Base-by-base conservation (phyloP, 1,284 basidiomycete species). In the Trichosporon ovoides region DNA sequence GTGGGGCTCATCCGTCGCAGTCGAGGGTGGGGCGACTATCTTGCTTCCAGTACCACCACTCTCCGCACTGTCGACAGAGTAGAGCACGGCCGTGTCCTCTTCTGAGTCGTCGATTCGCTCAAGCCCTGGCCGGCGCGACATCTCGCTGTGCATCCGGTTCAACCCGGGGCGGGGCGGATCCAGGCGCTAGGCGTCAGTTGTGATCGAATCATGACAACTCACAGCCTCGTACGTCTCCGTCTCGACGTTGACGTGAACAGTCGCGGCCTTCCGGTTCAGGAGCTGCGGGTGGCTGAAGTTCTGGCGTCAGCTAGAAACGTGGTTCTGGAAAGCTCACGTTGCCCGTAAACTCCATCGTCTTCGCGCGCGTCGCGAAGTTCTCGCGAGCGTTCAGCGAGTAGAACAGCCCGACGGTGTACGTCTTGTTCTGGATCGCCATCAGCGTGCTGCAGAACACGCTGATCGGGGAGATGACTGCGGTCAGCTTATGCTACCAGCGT, bases 401-500 rank as follows among this genome's bases (percentile, higher is more conserved):
- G 57, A 68, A 61, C 36, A 70, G 52, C 37, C 64, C 66, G 16
- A 66, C 56, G 52, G 55, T 58, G 62, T 68, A 67, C 51, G 68
- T 52, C 57, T 70, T 68, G 54, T 58, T 54, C 55, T 67, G 65
- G 37, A 67, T 63, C 52, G 57, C 60, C 35, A 63, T 63, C 37
- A 69, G 62, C 6, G 56, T 55, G 19, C 58, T 59, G n/a, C 63
- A 63, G 46, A 66, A 56, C 35, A 63, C 60, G 14, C 58, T 61
- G 14, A 52, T 33, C 11, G 66, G 66, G 6, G 46, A 59, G 46
- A 54, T 35, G 33, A 59, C 60, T 61, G 51, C 7, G 18, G n/a
- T 56, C 14, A 43, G 52, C 31, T 16, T 4, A 7, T 12, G 0
- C 22, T 1, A 16, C 10, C 3, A n/a, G n/a, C 10, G 12, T 22